Conservation (phyloP, 2,329 filamentous ascomycete species). For the Fusarium verticillioides region DNA sequence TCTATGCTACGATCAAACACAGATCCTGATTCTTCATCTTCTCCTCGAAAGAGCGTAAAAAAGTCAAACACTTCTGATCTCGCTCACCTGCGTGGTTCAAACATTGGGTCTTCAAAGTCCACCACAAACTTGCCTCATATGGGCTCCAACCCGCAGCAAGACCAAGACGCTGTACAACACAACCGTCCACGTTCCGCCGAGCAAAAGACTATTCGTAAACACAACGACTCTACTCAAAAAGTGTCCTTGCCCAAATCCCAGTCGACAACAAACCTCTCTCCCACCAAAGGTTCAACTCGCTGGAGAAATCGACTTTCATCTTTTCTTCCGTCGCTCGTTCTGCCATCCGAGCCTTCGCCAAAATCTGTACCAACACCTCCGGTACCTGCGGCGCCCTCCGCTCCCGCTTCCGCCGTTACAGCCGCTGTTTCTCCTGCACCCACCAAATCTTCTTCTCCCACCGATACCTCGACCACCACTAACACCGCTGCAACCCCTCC, state of each 20-base stretch:
- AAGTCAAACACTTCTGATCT: slow-evolving; percentile 43
- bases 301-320: slow-evolving; percentile 53
- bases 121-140: slow-evolving; percentile 27
- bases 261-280: slow-evolving; percentile 29
- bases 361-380: slow-evolving; percentile 37
- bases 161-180: slow-evolving; percentile 37
- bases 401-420: slow-evolving; percentile 34
- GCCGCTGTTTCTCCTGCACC: slow-evolving; percentile 28
- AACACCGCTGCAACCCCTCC: slow-evolving; percentile 34
- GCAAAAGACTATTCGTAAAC: slow-evolving; percentile 34
- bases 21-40: slow-evolving; percentile 42
- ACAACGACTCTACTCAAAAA: slow-evolving; percentile 23
- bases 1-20: slow-evolving; percentile 50
- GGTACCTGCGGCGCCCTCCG: slow-evolving; percentile 27
- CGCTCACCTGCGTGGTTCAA: slow-evolving; percentile 33
- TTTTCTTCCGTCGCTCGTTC: slow-evolving; percentile 53
- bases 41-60: slow-evolving; percentile 39
- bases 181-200: slow-evolving; percentile 31
- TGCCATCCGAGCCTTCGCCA: slow-evolving; percentile 46
- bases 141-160: slow-evolving; percentile 16
- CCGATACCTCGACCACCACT: slow-evolving; percentile 38
- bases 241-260: slow-evolving; percentile 33
- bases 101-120: slow-evolving; percentile 28
- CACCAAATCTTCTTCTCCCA: slow-evolving; percentile 43
- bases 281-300: slow-evolving; percentile 34